These are phyloP conservation scores for Hypomyces perniciosus DNA, from an alignment of 2,329 filamentous ascomycete genomes.

Conservation along the genomic window DNA sequence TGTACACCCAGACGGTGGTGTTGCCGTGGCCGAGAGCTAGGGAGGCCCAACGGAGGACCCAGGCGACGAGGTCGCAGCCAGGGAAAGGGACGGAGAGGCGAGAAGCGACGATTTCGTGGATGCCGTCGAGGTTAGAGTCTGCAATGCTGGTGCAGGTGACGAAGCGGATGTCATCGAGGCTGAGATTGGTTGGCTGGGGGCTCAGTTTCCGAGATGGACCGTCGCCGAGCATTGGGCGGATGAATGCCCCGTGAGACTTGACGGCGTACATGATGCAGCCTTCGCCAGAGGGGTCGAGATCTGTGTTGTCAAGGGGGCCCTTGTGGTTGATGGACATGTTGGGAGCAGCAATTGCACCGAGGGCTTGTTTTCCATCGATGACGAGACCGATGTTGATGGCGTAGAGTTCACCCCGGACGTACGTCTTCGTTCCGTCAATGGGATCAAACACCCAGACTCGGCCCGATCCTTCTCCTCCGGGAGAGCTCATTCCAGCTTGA, in stretches of 20 bases:
- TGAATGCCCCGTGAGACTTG: conserved; percentile 41
- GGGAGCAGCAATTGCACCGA: conserved; percentile 45
- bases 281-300: conserved; percentile 35
- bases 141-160: conserved; percentile 43
- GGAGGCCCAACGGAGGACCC: conserved; percentile 51
- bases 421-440: conserved; percentile 55
- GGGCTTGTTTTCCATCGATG: conserved; percentile 42
- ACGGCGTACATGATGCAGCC: conserved; percentile 49
- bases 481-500: conserved; percentile 39
- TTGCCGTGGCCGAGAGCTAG: conserved; percentile 49
- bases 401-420: conserved; percentile 47
- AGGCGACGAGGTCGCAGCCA: conserved; percentile 48
- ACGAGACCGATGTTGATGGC: conserved; percentile 52
- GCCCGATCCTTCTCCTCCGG: conserved; percentile 26
- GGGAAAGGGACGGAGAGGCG: conserved; percentile 38
- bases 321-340: conserved; percentile 36
- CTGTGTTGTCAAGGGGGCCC: conserved; percentile 36
- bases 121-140: conserved; percentile 42
- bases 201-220: conserved; percentile 7
- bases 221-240: conserved; percentile 32
- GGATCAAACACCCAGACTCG: conserved; percentile 55
- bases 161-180: conserved; percentile 30
- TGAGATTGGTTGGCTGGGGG: background rate
- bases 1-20: conserved; percentile 53
- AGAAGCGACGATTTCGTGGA: conserved; percentile 40